Conservation (phyloP, 2,329 filamentous ascomycete species). For the Microcyclosporella mali region DNA sequence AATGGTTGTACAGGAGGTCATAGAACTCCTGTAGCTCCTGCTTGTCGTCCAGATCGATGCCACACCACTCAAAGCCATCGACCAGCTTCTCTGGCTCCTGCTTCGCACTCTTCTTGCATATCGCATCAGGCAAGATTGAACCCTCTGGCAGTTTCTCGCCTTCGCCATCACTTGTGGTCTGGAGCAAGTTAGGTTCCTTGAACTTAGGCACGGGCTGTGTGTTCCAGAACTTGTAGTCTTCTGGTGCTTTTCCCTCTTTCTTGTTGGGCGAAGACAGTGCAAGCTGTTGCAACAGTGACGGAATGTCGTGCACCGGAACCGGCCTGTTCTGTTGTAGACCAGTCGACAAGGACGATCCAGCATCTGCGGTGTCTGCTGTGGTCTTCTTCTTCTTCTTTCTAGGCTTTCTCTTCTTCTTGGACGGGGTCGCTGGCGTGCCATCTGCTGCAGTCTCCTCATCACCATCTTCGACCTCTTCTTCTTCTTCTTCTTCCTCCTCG, state of each 20-base stretch:
- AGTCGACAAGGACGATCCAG: slow-evolving; percentile 4
- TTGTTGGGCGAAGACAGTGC: slow-evolving; percentile 18
- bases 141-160: slow-evolving; percentile 62
- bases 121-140: slow-evolving; percentile 72
- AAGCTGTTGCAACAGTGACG: slow-evolving; percentile 26
- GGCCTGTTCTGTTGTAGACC: slow-evolving; percentile 15
- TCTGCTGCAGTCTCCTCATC: slow-evolving; percentile 10
- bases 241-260: slow-evolving; percentile 30
- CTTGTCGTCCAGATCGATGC: slow-evolving; percentile 74
- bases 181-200: slow-evolving; percentile 39
- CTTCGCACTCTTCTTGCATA: slow-evolving; percentile 52
- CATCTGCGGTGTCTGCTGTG: slow-evolving; percentile 4
- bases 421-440: neutral
- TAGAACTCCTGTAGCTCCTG: slow-evolving; percentile 81
- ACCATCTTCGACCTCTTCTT: slow-evolving; percentile 12
- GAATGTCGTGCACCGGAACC: slow-evolving; percentile 24
- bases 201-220: slow-evolving; percentile 93
- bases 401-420: slow-evolving; percentile 25
- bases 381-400: slow-evolving; percentile 24
- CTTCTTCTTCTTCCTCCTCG: slow-evolving; percentile 16
- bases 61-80: slow-evolving; percentile 88
- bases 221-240: slow-evolving; percentile 89
- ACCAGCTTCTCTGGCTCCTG: slow-evolving; percentile 64
- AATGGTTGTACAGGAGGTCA: slow-evolving; percentile 85
- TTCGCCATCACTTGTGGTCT: slow-evolving; percentile 39